These are phyloP conservation scores for Cyberlindnera xishuangbannaensis DNA, from an alignment of 805 yeast genomes.

Conservation along the genomic window DNA sequence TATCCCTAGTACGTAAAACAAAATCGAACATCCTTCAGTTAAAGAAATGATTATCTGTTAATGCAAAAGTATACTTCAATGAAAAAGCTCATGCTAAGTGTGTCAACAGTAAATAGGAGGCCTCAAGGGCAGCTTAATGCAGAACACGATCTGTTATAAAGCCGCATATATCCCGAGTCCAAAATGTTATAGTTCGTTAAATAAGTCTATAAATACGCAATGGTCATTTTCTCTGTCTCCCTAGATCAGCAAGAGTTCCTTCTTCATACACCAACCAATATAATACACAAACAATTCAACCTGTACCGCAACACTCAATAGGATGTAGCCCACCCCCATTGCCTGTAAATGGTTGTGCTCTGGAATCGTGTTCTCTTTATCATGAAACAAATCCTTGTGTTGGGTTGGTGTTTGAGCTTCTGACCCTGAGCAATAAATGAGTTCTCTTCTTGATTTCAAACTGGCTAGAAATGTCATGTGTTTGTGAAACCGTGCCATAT, in stretches of 20 bases:
- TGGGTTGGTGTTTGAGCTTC: conserved; percentile 59
- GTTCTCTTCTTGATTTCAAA: conserved; percentile 93
- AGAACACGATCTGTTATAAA: too few relatives aligned
- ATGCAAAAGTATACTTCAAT: too few relatives aligned
- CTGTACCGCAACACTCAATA: conserved; percentile 97
- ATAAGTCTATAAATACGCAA: background rate
- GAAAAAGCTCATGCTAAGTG: too few relatives aligned
- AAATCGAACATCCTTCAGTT: too few relatives aligned
- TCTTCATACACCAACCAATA: conserved; percentile 54
- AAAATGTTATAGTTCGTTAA: background rate
- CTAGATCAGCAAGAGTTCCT: conserved; percentile 72
- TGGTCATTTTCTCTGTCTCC: conserved; percentile 42
- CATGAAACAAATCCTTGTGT: conserved; percentile 42
- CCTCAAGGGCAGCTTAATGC: too few relatives aligned
- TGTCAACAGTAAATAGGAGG: too few relatives aligned
- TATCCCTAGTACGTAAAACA: too few relatives aligned
- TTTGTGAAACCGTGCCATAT: conserved; percentile 26
- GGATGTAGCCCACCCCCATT: conserved; percentile 95
- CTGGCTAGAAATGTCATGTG: conserved; percentile 49
- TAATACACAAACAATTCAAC: conserved; percentile 85
- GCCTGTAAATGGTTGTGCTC: conserved; percentile 67
- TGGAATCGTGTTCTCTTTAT: conserved; percentile 59
- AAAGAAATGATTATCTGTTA: too few relatives aligned
- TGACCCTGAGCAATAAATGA: conserved; percentile 64
- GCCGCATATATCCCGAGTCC: too few relatives aligned